Evolutionary conservation across 805 yeast genomes (phyloP), one percentile per base, ranked within the genome.

Genomic region (Lipomyces yamanashiensis): DNA sequence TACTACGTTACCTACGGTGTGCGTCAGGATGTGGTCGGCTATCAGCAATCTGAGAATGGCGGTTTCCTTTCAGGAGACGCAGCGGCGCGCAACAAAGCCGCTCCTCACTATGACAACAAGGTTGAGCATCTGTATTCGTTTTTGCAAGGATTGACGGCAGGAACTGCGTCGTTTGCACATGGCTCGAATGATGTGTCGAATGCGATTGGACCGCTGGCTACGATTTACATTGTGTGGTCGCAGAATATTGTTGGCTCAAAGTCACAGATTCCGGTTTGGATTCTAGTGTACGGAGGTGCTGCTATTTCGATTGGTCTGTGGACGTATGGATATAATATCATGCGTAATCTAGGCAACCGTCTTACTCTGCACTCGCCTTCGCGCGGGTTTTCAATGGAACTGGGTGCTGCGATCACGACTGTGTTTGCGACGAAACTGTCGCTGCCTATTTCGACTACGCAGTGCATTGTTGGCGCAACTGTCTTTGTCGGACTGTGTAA

Each of bases 111-210:
- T 75, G 89, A 87, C 73, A 85, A 84, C 82, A 85, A 85, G 74
- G 78, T 86, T 62, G 93, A 88, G 76, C 86, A 81, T 74, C 75
- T 88, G 67, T 88, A 83, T 74, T 84, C 92, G 2, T 78, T 87
- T 66, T 77, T 87, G 59, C 93, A 88, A 76, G 87, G 85, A 58
- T 75, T 87, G 67, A 87, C 92, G 48, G 92, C 93, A 15, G 82
- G 86, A 69, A 87, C 91, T 56, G 87, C 87, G 87, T 87, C 92
- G 1, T 87, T 88, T 75, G 90, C 92, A 7, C 93, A 88, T 72
- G 93, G 93, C 61, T 87, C 93, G 45, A 88, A 88, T 72, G 93
- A 88, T 76, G 87, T 88, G 67, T 82, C 91, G 54, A 88, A 88
- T 71, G 92, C 93, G 44, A 83, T 89, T 39, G 92, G 91, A 68